Evolutionary conservation across 164 flowering plant genomes (phyloP).

Genomic region (grape (Vitis vinifera)): DNA sequence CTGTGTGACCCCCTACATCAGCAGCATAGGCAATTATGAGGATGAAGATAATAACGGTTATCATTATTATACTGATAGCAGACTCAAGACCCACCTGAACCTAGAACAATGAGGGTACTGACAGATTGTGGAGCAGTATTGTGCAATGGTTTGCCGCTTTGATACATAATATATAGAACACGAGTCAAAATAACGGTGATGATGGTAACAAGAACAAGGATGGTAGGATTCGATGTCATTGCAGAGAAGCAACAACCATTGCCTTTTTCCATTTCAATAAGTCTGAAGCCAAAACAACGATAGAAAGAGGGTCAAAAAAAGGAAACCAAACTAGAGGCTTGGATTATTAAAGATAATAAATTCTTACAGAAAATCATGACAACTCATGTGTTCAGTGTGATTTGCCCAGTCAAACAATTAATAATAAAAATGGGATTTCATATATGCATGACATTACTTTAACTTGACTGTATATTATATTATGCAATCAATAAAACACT

Average conservation of each 20-base stretch:
- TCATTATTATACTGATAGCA: not conserved
- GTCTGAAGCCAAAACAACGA: too few species aligned
- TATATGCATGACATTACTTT: too few species aligned
- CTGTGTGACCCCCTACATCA: conserved; percentile 88
- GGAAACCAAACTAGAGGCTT: too few species aligned
- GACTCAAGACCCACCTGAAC: conserved; percentile 60
- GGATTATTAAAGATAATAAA: too few species aligned
- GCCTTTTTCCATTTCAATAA: not conserved
- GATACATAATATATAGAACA: conserved; percentile 39
- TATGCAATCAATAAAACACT: too few species aligned
- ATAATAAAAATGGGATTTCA: too few species aligned
- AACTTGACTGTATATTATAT: too few species aligned
- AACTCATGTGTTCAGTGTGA: too few species aligned
- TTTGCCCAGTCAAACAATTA: too few species aligned
- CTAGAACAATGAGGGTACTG: conserved; percentile 74
- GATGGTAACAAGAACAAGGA: conserved; percentile 3
- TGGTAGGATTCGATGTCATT: conserved; percentile 7
- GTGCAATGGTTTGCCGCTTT: conserved; percentile 43
- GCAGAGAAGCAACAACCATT: not conserved
- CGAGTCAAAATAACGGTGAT: conserved; percentile 39
- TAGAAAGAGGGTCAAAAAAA: too few species aligned
- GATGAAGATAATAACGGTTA: not conserved
- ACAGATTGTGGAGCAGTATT: conserved; percentile 21
- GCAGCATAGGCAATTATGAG: not conserved
- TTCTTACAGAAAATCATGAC: too few species aligned